Evolutionary conservation across 805 yeast genomes (phyloP), one percentile per base, ranked within the genome.

Genomic region (Barnettozyma siamensis): DNA sequence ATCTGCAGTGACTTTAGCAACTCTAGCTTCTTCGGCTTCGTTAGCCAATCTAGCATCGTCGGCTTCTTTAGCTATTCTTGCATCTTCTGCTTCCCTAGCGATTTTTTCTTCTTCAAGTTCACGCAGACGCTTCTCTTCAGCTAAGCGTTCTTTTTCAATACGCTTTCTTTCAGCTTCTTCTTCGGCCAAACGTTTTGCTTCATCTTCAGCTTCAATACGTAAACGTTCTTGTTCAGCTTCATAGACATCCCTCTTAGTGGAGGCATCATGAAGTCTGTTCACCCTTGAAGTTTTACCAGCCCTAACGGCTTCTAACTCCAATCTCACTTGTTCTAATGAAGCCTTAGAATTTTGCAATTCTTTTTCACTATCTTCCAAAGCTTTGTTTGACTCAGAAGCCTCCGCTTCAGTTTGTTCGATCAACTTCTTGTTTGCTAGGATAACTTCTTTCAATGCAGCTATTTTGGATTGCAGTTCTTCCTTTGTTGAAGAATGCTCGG

Each of bases 171-270:
- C 52, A 32, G 40, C 55, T 32, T 48, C 56, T 20, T 37, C 44
- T 33, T 33, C 88, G 15, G 37, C 88, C 24, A 89, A 35, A 83
- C 69, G 41, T 91, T 67, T 62, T 84, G 91, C 53, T 82, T 33
- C 41, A 17, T n/a, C n/a, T n/a, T 33, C 88, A 18, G 37, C 88
- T 50, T 93, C 93, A 58, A 83, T 83, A 15, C 46, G 43, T 17
- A 42, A 18, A 32, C 40, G 40, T 16, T 43, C 51, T 32, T 48
- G 43, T 21, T 48, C 52, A 12, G 35, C 49, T 12, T 50, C 60
- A 31, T 45, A 55, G 0, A 16, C 39, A n/a, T 46, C 44, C 47
- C 60, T 51, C 40, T 55, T 51, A 16, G 37, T 28, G 27, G 38
- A 41, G 23, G 61, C 61, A 3, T 53, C 54, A 28, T 38, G 40